Evolutionary conservation across 768 basidiomycete genomes (phyloP), one percentile per base, ranked within the genome.

Genomic region (Trametes punicea): DNA sequence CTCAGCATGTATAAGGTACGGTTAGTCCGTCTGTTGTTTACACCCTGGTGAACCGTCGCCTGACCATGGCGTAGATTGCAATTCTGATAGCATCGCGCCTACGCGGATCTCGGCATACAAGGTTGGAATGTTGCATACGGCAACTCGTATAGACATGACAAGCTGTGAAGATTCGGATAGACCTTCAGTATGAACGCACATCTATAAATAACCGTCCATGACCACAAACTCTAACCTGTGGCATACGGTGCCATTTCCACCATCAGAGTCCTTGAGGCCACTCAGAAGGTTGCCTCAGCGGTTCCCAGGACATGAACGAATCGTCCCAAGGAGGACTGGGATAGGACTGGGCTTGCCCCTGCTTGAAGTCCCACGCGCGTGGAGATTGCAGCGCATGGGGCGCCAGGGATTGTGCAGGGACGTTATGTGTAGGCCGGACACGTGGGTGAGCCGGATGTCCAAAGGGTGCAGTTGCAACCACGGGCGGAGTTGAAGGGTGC

Each of bases 271-370:
- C 49, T 31, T 55, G 42, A 15, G 58, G 27, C 58, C 58, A 55
- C n/a, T 62, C 62, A 9, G 55, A n/a, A 27, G 56, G 58, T 46
- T 62, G 70, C 30, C 75, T 72, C 29, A 75, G 70, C 45, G 80
- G 79, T 64, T 82, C 77, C 82, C 83, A 85, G 59, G 77, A 77
- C 81, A 83, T 83, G 62, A 84, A 82, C 0, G 78, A 73, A 64
- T 84, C 82, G 39, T 82, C 82, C 55, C 74, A 74, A 48, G 78
- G 62, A 55, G 72, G 64, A 20, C 73, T 64, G 20, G 67, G 67
- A 51, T 69, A 69, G 18, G 67, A 59, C 11, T 69, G 36, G 70
- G 68, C 25, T 66, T 49, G 58, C 3, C 16, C 26, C 15, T 45
- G 36, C 51, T 69, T 36, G 65, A 49, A 47, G 51, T 64, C 31